phyloP scores from a whole-genome alignment of 2,329 filamentous ascomycete species.

The Penicillium sumatraense region DNA sequence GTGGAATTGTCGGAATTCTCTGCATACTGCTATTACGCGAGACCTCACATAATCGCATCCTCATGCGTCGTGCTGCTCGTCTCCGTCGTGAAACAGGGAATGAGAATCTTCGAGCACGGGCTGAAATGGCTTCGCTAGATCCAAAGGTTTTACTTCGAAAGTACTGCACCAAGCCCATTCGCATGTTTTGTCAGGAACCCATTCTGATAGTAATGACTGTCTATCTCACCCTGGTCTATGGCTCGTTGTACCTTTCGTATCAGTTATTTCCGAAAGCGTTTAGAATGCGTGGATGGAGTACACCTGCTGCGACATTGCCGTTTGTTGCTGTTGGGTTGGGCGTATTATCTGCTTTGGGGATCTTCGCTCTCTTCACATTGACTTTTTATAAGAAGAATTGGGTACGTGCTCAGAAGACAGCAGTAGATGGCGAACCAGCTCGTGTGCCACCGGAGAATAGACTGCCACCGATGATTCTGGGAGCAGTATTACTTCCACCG shows the following conservation, averaged over 20 bases:
- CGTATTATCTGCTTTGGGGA: slow-evolving; percentile 28
- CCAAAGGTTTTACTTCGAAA: slow-evolving; percentile 40
- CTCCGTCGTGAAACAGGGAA: slow-evolving; percentile 53
- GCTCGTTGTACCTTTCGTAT: slow-evolving; percentile 32
- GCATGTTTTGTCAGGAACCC: slow-evolving; percentile 51
- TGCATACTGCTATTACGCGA: slow-evolving; percentile 53
- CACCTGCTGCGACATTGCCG: slow-evolving; percentile 30
- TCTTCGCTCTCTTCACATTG: slow-evolving; percentile 36
- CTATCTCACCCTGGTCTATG: slow-evolving; percentile 41
- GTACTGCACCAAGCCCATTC: slow-evolving; percentile 46
- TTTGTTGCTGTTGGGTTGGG: slow-evolving; percentile 32
- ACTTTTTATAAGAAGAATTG: slow-evolving; percentile 33
- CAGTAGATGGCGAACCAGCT: not conserved
- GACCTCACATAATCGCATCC: slow-evolving; percentile 52
- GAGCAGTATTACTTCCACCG: slow-evolving; percentile 44
- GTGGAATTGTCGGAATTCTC: slow-evolving; percentile 43
- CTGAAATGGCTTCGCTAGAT: slow-evolving; percentile 44
- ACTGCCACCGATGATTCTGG: slow-evolving; percentile 50
- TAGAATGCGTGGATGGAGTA: slow-evolving; percentile 32
- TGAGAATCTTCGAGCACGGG: slow-evolving; percentile 45
- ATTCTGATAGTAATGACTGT: slow-evolving; percentile 51
- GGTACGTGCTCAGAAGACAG: slow-evolving; percentile 18
- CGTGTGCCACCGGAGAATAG: slow-evolving; percentile 45
- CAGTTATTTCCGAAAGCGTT: slow-evolving; percentile 41
- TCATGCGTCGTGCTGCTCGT: slow-evolving; percentile 50